Conservation (phyloP, 768 basidiomycete genomes). For the Neoboletus subvelutipes region DNA sequence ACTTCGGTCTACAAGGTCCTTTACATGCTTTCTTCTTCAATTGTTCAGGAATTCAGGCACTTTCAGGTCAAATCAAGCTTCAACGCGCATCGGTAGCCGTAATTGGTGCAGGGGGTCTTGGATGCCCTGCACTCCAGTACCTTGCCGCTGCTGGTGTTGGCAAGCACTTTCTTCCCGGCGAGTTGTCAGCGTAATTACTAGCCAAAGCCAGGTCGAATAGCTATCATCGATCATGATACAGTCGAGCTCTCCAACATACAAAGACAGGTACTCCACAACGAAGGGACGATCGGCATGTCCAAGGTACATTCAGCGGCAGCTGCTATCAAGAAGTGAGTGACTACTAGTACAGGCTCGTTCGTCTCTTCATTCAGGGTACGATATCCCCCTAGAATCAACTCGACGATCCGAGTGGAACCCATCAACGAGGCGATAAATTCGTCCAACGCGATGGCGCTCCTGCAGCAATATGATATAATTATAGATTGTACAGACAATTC, state of each 20-base stretch:
- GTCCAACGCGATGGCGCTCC: conserved; percentile 60
- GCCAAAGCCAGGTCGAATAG: conserved; percentile 63
- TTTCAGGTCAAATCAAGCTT: conserved; percentile 79
- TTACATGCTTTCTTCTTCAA: neutral
- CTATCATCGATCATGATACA: conserved; percentile 84
- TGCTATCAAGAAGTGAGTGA: conserved; percentile 60
- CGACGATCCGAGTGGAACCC: conserved; percentile 57
- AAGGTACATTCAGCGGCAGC: conserved; percentile 83
- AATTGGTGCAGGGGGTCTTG: conserved; percentile 93
- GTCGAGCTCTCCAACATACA: conserved; percentile 91
- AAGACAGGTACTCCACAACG: conserved; percentile 87
- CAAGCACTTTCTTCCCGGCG: conserved; percentile 35
- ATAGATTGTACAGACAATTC: conserved; percentile 96
- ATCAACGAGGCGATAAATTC: conserved; percentile 54
- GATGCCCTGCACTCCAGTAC: conserved; percentile 94
- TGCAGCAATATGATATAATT: conserved; percentile 69
- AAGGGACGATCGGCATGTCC: conserved; percentile 63
- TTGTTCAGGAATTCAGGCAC: conserved; percentile 1
- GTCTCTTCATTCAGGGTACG: conserved; percentile 1
- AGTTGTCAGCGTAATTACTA: conserved; percentile 4
- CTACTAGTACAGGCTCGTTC: neutral
- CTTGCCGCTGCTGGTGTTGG: conserved; percentile 91
- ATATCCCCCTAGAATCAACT: conserved; percentile 63
- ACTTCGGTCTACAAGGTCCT: conserved; percentile 81
- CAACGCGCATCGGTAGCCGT: conserved; percentile 75